These are phyloP conservation scores for Parsonsia alboflavescens DNA, from an alignment of 257 asterid species.

Conservation along the genomic window DNA sequence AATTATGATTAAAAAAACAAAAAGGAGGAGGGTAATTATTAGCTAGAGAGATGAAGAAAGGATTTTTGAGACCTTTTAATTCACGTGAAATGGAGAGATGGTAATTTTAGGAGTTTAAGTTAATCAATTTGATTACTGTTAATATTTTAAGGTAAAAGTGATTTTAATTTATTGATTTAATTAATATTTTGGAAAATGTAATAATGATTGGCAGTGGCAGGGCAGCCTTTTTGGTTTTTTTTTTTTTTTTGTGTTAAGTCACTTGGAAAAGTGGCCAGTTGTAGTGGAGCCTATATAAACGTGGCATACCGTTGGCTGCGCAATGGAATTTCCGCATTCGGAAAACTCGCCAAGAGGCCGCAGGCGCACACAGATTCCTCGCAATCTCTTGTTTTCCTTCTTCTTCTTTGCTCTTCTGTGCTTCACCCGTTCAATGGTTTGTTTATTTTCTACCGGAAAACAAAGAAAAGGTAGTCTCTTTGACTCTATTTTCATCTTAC, in stretches of 20 bases:
- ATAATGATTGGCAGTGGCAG: background rate
- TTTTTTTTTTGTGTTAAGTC: no score
- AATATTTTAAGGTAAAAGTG: no score
- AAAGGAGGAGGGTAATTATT: no score
- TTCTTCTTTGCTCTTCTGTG: background rate
- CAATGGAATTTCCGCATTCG: background rate
- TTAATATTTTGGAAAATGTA: no score
- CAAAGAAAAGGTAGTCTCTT: background rate
- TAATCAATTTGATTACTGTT: no score
- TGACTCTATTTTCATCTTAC: background rate
- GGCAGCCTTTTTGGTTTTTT: no score
- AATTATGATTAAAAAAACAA: no score
- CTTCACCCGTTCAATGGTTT: background rate
- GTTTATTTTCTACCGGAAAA: background rate
- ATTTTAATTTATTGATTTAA: no score
- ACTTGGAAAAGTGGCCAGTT: background rate
- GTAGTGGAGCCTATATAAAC: background rate
- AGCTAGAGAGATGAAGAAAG: no score
- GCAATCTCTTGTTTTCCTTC: background rate
- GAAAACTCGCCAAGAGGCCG: background rate
- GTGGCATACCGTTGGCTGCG: background rate
- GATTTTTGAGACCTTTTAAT: no score
- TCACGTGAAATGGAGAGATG: no score
- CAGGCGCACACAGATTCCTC: background rate
- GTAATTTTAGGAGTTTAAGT: no score